Base-by-base conservation (phyloP, 257 asterid genomes). In the Solanum lycopersicoides region DNA sequence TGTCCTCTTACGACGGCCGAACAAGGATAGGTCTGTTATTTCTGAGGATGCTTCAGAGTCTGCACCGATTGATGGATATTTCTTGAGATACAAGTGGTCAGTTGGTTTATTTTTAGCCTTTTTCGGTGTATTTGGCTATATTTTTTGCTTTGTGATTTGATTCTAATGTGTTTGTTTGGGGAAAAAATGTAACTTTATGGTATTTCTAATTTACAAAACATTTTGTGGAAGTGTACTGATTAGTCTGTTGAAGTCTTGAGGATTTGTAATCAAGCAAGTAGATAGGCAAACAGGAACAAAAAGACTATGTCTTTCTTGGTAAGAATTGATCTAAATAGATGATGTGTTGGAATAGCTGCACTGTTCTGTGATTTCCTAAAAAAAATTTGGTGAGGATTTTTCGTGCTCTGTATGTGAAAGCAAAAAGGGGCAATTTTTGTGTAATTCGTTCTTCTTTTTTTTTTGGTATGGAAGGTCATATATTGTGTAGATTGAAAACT, bases 1-100 rank as follows among this genome's bases (percentile, higher is more conserved):
- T 53, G 97, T 97, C 77, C 95, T 97, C 41, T 87, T 94, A 91
- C 93, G 90, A 88, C 95, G 95, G 73, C 87, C 93, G 4, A 42
- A 47, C 35, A 80, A 80, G 85, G 93, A 93, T 87, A 88, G 87
- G 72, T 80, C 95, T 25, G 87, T 90, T 45, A 82, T 89, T 39
- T 86, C 95, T 7, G 96, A 93, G 72, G 96, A 94, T 90, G 92
- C 92, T 75, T 88, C 95, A 18, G 96, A 42, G 60, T 42, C n/a
- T 44, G 28, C 37, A 84, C 96, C 95, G n/a, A 60, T 92, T 66
- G 94, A 92, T 79, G 98, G 96, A 3, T 87, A 91, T 53, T 86
- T 86, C 79, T 42, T 86, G 84, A 86, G 88, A 86, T 77, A 77
- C 68, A 77, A 86, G 88, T 86, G 86, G 88, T 87, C 32, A 87